Evolutionary conservation across 805 yeast species (phyloP).

Genomic region (Candida orba): DNA sequence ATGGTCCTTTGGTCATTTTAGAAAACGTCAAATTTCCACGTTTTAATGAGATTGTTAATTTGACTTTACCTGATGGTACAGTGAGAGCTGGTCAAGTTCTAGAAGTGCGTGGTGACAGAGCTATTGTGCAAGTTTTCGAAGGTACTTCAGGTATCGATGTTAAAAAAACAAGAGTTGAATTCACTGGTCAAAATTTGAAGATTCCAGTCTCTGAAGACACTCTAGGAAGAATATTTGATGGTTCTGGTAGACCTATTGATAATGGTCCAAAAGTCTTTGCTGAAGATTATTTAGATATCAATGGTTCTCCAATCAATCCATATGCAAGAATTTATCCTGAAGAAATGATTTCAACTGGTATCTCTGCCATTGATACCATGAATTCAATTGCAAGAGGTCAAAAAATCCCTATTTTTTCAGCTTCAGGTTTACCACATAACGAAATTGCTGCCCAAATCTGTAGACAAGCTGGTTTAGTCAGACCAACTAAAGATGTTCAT

Average conservation of each 20-base stretch:
- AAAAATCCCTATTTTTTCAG: slow-evolving; percentile 97
- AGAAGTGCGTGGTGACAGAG: slow-evolving; percentile 95
- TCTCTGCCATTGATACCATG: slow-evolving; percentile 98
- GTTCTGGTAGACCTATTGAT: slow-evolving; percentile 97
- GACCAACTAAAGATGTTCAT: slow-evolving; percentile 99
- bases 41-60: slow-evolving; percentile 92
- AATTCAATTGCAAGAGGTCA: slow-evolving; percentile 99
- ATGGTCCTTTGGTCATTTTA: slow-evolving; percentile 93
- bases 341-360: slow-evolving; percentile 99
- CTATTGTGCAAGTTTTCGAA: slow-evolving; percentile 97
- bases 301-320: slow-evolving; percentile 98
- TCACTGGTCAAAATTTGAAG: slow-evolving; percentile 90
- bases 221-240: slow-evolving; percentile 96
- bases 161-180: slow-evolving; percentile 93
- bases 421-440: slow-evolving; percentile 98
- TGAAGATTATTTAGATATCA: slow-evolving; percentile 96
- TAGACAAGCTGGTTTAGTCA: slow-evolving; percentile 98
- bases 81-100: slow-evolving; percentile 95
- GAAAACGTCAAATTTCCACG: slow-evolving; percentile 85
- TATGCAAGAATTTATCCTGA: slow-evolving; percentile 98
- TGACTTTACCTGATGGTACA: slow-evolving; percentile 94
- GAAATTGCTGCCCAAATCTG: slow-evolving; percentile 99
- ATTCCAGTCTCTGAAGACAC: slow-evolving; percentile 95
- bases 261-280: slow-evolving; percentile 98
- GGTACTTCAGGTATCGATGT: slow-evolving; percentile 99